Conservation (phyloP, 371 early-diverging fungal genomes). For the Dipsacomyces acuminosporus region DNA sequence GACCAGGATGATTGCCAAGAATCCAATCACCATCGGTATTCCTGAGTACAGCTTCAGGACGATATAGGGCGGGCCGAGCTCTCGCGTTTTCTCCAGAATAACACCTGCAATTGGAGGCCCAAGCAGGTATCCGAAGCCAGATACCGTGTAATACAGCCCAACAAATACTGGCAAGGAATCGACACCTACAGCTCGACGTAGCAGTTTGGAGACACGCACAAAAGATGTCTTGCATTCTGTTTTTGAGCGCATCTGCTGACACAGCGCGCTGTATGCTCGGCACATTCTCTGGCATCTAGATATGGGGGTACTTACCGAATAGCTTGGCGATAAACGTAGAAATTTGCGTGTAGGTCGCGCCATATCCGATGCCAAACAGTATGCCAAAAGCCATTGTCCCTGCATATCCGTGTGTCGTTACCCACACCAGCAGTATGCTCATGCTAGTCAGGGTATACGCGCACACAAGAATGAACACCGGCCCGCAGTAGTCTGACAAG, state of each 20-base stretch:
- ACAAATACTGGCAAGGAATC: conserved; percentile 41
- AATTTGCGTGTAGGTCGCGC: conserved; percentile 43
- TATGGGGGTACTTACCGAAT: conserved; percentile 42
- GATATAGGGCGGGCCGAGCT: conserved; percentile 41
- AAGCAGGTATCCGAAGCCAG: conserved; percentile 38
- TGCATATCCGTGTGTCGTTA: conserved; percentile 23
- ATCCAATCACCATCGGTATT: conserved; percentile 34
- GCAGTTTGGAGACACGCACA: no score
- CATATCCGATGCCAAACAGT: conserved; percentile 42
- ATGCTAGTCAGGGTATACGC: conserved; percentile 27
- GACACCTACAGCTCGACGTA: conserved; percentile 21
- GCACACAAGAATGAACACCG: conserved; percentile 14
- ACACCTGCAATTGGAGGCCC: conserved; percentile 46
- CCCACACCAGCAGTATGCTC: conserved; percentile 32
- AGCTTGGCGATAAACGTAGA: conserved; percentile 36
- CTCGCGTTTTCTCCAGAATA: conserved; percentile 35
- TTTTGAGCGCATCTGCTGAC: no score
- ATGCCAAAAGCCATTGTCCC: conserved; percentile 46
- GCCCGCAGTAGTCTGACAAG: conserved; percentile 32
- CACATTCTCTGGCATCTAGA: no score
- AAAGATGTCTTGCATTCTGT: no score
- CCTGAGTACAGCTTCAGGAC: conserved; percentile 37
- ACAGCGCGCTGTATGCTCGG: no score
- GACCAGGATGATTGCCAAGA: conserved; percentile 28
- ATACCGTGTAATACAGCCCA: conserved; percentile 38